Base-by-base conservation (phyloP, 225 moss, liverwort and hornwort genomes). In the Climacium dendroides region DNA sequence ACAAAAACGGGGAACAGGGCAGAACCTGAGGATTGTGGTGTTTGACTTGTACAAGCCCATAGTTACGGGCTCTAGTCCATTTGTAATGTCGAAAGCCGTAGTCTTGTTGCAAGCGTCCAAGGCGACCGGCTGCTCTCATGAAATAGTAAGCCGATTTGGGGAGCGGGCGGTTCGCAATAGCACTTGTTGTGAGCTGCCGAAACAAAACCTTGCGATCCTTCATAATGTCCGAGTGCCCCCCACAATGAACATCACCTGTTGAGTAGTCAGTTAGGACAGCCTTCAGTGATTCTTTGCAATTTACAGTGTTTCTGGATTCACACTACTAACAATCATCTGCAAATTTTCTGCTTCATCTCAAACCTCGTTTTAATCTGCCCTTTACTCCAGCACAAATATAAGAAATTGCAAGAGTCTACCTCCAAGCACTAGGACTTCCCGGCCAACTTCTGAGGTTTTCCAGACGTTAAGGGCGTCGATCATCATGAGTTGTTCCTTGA, bases 241-340 rank as follows among this genome's bases (percentile, higher is more conserved):
- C 98, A 88, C 98, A 98, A 89, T 98, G 98, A 78, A 98, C 98
- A 91, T 98, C 98, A 87, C 98, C 98, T 98, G 90, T 78, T 79
- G 72, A 80, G 50, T 50, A 37, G 60, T 65, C 64, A 88, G 61
- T 77, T 50, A 87, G 28, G 55, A 78, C 57, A 75, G 29, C 77
- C 41, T n/a, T 84, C 19, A 74, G 62, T 85, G 63, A 87, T 86
- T 67, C 70, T 83, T n/a, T 74, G 28, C 48, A 82, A 80, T 37
- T 35, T 74, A 79, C 65, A 43, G 13, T 39, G 74, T 67, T 72
- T 58, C 65, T 59, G 78, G 41, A 53, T 80, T 59, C 60, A 83
- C 67, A 91, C 24, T 60, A 52, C 74, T 53, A 70, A 48, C 62
- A 84, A 80, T 50, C 74, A 74, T 65, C 30, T 61, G 74, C 59